Conservation (phyloP, 2,329 filamentous ascomycete genomes). For the Trichoderma sp. region DNA sequence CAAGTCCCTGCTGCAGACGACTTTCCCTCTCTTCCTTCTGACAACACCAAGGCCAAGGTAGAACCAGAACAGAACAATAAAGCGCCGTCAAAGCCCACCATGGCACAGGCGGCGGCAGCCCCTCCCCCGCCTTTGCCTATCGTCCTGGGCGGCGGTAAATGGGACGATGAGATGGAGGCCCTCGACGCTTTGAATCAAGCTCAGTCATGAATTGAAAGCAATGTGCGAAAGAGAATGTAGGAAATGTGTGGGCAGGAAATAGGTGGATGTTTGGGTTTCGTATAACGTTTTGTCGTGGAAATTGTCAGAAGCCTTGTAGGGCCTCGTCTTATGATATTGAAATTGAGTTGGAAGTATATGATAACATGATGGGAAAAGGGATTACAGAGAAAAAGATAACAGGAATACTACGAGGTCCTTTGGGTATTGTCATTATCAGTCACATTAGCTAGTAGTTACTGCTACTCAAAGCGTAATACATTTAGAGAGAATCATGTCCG, state of each 20-base stretch:
- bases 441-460: background rate
- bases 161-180: slow-evolving; percentile 59
- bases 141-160: slow-evolving; percentile 39
- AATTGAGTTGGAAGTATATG: background rate
- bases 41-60: slow-evolving; percentile 26
- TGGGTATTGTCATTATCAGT: background rate
- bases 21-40: slow-evolving; percentile 37
- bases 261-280: background rate
- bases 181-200: slow-evolving; percentile 38
- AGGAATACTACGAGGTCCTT: background rate
- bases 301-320: background rate
- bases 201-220: background rate
- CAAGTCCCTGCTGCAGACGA: slow-evolving; percentile 32
- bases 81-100: slow-evolving; percentile 30
- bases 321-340: background rate
- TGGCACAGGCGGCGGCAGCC: slow-evolving; percentile 25
- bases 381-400: background rate
- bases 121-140: slow-evolving; percentile 29
- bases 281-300: background rate
- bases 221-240: background rate
- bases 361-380: background rate
- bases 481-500: background rate
- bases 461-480: slow-evolving; percentile 4
- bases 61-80: slow-evolving; percentile 20
- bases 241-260: background rate